Evolutionary conservation across 805 yeast genomes (phyloP), one percentile per base, ranked within the genome.

Genomic region (Metschnikowia aberdeeniae): DNA sequence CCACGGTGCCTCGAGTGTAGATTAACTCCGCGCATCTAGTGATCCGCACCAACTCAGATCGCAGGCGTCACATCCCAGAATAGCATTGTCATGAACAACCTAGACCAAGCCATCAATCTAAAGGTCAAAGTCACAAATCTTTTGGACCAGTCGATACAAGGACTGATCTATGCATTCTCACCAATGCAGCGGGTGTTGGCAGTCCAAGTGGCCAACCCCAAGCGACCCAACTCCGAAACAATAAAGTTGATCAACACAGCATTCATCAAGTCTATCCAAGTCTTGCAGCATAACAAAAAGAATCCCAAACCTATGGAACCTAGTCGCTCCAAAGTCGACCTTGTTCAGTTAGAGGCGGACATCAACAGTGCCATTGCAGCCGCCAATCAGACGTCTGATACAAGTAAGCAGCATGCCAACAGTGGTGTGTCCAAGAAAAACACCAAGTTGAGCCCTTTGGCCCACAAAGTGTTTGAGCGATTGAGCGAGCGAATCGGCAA

Each of bases 91-190:
- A 53, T 53, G 57, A 50, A 46, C 34, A 38, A 46, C 9, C 38
- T 48, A 44, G 57, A 53, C 36, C 57, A 53, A 37, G 42, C 42
- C 38, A 22, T 52, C 37, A 52, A 53, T 33, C 41, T 61, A 34
- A 62, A 81, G 55, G 86, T 86, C 46, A 78, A 72, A 57, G 69
- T 85, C 42, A 75, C 78, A 10, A 86, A 86, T 41, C 66, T 76
- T 6, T 65, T 80, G 37, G 88, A 84, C 56, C 72, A 74, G 24
- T 68, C 70, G 7, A 69, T 80, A 42, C 69, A 71, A n/a, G 95
- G 93, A 1, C 66, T 73, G 28, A 73, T 86, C 32, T 82, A 80
- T 59, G 75, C 89, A 8, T 82, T 77, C 59, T 77, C 79, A 46
- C 68, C 81, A 6, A 72, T 70, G 43, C 45, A 67, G 60, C 71